Base-by-base conservation (phyloP, 306 rosid genomes). In the Calophaca sinica region DNA sequence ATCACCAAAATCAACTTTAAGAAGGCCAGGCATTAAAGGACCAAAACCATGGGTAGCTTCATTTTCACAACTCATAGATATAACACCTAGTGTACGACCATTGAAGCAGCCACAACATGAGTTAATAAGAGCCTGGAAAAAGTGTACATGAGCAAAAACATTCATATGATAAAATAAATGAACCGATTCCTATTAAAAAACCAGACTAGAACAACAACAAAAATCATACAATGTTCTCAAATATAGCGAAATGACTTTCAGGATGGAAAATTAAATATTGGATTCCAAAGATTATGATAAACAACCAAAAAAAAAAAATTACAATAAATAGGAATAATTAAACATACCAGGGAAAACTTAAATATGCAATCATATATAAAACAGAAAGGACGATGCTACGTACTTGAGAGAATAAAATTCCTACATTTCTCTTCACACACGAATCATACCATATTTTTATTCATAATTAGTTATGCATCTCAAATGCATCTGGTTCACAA, bases 101-200 rank as follows among this genome's bases (percentile, higher is more conserved):
- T 93, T 89, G 89, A 93, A 93, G 86, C 98, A 93, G 77, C 98
- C 98, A 86, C 98, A 93, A 55, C 98, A 93, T 31, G 96, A 93
- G 51, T 90, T 93, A 9, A 93, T 89, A 76, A 90, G 84, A 74
- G 96, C 98, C 98, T 93, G 86, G 68, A 79, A 72, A 80, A 44
- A 12, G 57, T 62, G 63, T 54, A 45, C 35, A 71, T 60, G 59
- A 70, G 73, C 60, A 67, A 67, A 80, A 76, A 8, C 46, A 63
- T 46, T 68, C 54, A 60, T 28, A 32, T 57, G 62, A 66, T 45
- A 59, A 45, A 81, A 74, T 54, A 65, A 70, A 28, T 84, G 36
- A 79, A 81, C 52, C 49, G 61, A 44, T 46, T 48, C 61, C 45
- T 8, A 61, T 44, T n/a, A n/a, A n/a, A 51, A 58, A 60, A 31